Evolutionary conservation across 371 early-diverging fungal species (phyloP), one percentile per base, ranked within the genome.

Genomic region (Dichotomocladium elegans): DNA sequence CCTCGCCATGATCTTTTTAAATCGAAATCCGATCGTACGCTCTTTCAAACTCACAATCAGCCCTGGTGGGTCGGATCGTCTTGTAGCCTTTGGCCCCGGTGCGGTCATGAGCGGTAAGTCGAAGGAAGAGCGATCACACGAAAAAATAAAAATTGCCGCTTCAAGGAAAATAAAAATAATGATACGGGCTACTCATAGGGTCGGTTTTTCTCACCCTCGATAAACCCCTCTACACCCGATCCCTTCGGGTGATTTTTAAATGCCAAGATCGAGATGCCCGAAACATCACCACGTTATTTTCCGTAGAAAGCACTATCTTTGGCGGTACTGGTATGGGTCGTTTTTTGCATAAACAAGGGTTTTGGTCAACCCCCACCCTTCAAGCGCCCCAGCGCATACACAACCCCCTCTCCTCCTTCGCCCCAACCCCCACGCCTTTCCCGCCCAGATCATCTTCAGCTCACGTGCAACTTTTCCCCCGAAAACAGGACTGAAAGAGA

Each of bases 11-110:
- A 41, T 63, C 28, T 63, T 63, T 21, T 61, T 53, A 11, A 40
- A 44, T 27, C 43, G 50, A 10, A 53, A 51, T 47, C 3, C n/a
- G 17, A 30, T 21, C 19, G 60, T 73, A 4, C 51, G 51, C 17
- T 64, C 58, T 27, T 73, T 73, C 28, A 47, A 55, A 50, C 41
- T 69, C 1, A 56, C 57, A 11, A 57, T 64, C 24, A 60, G 58
- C 33, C 63, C 64, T 24, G 61, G 63, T 41, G 53, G 63, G 12
- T 47, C 53, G n/a, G 66, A 68, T 25, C 51, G 53, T 26, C 62
- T 62, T 4, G 63, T 71, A 17, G 75, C 75, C 3, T 74, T 71
- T 59, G 75, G 75, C 19, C 75, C 75, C 9, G 71, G 72, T 10
- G 71, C 75, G 0, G 60, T 74, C 31, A 42, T 74, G 33, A 71